These are phyloP conservation scores for Piloderma croceum DNA, from an alignment of 768 basidiomycete genomes.

Conservation along the genomic window DNA sequence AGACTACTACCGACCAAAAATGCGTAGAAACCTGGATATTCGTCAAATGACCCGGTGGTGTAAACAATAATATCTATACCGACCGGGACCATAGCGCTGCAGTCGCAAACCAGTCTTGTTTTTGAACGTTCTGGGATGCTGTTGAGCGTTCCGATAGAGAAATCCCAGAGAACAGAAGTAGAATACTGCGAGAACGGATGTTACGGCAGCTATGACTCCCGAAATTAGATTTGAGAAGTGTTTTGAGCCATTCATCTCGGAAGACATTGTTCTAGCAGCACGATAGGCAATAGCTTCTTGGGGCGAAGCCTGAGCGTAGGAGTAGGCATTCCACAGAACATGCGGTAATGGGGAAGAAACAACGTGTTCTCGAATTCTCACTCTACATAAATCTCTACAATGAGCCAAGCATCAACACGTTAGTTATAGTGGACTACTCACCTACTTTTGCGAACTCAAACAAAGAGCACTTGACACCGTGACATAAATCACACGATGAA, in stretches of 20 bases:
- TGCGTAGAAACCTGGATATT: constrained; percentile 40
- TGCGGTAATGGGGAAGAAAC: no score
- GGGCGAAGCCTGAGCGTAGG: no score
- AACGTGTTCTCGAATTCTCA: no score
- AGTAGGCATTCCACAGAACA: no score
- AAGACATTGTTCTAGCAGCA: constrained; percentile 33
- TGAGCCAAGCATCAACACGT: no score
- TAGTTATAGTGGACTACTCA: no score
- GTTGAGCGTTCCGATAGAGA: constrained; percentile 41
- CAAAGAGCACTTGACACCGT: no score
- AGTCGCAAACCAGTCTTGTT: constrained; percentile 42
- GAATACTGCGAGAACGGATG: constrained; percentile 32
- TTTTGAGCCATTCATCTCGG: no score
- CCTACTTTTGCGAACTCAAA: no score
- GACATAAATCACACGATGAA: no score
- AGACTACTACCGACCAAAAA: constrained; percentile 46
- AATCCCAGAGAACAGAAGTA: constrained; percentile 50
- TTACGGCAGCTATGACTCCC: constrained; percentile 29
- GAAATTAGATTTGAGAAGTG: no score
- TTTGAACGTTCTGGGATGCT: constrained; percentile 43
- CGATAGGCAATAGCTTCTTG: constrained; percentile 25
- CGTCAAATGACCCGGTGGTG: constrained; percentile 9
- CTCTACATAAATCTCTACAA: no score
- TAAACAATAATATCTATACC: constrained; percentile 11
- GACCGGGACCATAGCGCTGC: constrained; percentile 51